phyloP scores from a whole-genome alignment of 2,329 filamentous ascomycete species.

The Calonectria honghensis region DNA sequence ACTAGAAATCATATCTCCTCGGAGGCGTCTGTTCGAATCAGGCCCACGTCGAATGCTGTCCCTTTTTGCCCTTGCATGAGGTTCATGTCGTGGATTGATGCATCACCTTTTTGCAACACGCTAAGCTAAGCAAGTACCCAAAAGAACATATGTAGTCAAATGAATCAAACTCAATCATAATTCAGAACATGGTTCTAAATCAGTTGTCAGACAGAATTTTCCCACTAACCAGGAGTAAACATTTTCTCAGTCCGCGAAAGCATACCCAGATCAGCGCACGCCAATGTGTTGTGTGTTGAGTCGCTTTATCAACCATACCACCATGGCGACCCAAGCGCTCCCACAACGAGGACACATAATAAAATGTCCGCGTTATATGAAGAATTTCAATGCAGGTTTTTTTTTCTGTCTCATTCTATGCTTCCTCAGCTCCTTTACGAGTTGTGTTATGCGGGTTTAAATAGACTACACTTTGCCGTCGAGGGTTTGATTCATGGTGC shows the following conservation, averaged over 20 bases:
- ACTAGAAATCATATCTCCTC: slow-evolving; percentile 41
- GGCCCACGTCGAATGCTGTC: slow-evolving; percentile 19
- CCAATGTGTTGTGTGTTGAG: neutral
- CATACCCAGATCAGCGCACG: neutral
- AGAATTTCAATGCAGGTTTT: neutral
- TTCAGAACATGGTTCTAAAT: neutral
- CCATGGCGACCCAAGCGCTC: neutral
- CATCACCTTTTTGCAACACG: neutral
- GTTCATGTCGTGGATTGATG: neutral
- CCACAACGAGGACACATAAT: neutral
- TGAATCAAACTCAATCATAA: neutral
- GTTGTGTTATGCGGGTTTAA: neutral
- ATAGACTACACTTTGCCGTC: neutral
- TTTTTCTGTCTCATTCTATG: neutral
- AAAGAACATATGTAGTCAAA: neutral
- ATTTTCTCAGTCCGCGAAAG: neutral
- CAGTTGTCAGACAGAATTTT: neutral
- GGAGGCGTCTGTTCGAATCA: slow-evolving; percentile 41
- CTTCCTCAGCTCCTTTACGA: neutral
- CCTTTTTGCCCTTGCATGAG: slow-evolving; percentile 2
- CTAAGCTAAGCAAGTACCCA: neutral
- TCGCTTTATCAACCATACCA: neutral
- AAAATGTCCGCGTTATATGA: neutral
- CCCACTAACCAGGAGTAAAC: neutral
- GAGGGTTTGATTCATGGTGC: neutral